These are phyloP conservation scores for Acacia confusa DNA, from an alignment of 306 rosid genomes.

Conservation along the genomic window DNA sequence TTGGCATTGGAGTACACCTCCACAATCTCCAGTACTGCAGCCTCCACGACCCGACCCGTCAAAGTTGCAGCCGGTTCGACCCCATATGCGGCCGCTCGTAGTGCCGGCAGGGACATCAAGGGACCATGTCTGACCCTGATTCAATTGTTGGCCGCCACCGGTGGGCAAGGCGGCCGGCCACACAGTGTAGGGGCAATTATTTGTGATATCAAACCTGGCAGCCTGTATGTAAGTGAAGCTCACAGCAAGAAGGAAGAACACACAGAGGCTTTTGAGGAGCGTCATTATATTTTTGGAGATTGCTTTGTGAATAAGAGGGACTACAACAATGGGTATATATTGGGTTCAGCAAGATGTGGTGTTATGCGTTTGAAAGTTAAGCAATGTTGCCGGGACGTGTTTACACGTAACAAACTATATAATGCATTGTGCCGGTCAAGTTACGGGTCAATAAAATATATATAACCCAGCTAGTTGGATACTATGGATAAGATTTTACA, in stretches of 20 bases:
- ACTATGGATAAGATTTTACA: too few species aligned
- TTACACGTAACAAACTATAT: too few species aligned
- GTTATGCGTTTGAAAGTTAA: neutral
- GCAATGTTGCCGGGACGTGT: too few species aligned
- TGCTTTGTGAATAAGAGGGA: neutral
- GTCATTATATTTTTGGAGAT: neutral
- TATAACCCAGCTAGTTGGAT: too few species aligned
- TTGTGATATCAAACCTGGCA: constrained; percentile 36
- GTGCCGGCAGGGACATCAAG: too few species aligned
- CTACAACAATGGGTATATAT: neutral
- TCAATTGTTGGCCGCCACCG: neutral
- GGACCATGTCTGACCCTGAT: neutral
- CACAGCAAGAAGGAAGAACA: neutral
- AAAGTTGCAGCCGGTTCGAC: constrained; percentile 36
- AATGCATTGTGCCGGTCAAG: neutral
- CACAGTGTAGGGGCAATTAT: constrained; percentile 38
- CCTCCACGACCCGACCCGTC: constrained; percentile 40
- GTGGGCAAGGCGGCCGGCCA: neutral
- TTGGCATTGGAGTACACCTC: neutral
- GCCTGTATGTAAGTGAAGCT: neutral
- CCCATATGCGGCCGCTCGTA: too few species aligned
- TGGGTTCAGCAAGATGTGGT: neutral
- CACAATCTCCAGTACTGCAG: constrained; percentile 61
- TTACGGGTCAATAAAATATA: too few species aligned
- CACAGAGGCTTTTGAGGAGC: neutral